phyloP scores from a whole-genome alignment of 106 monocot genomes.

The Platanthera zijinensis region DNA sequence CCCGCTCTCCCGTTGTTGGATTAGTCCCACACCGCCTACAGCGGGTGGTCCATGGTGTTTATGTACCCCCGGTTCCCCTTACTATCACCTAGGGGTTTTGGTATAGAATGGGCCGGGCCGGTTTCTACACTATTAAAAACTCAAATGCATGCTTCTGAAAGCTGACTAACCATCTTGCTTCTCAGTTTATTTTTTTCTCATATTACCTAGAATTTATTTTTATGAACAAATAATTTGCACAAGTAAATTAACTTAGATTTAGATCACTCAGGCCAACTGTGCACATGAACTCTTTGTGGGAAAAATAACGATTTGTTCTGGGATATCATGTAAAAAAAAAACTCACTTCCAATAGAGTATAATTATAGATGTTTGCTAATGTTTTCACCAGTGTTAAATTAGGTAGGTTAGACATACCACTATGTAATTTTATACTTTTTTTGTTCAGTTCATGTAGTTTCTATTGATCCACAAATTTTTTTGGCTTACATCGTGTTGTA shows the following conservation, averaged over 20 bases:
- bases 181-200: not conserved
- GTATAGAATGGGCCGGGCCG: no score
- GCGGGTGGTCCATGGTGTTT: no score
- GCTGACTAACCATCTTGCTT: not conserved
- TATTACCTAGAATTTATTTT: not conserved
- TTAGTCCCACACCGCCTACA: no score
- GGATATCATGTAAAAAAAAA: not conserved
- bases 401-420: not conserved
- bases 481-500: not conserved
- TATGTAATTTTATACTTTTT: not conserved
- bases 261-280: not conserved
- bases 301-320: not conserved
- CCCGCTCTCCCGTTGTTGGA: no score
- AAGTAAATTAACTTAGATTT: not conserved
- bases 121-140: no score
- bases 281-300: not conserved
- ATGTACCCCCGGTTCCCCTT: no score
- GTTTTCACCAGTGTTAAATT: not conserved
- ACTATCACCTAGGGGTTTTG: no score
- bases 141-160: not conserved
- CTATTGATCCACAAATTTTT: not conserved
- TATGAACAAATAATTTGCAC: not conserved
- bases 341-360: not conserved
- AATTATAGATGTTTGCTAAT: not conserved
- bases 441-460: not conserved